A percentile compares a stretch with the other conserved stretches of the same genome.
phyloP scores from a whole-genome alignment of 2,329 filamentous ascomycete genomes.

The Teratosphaeria nubilosa region DNA sequence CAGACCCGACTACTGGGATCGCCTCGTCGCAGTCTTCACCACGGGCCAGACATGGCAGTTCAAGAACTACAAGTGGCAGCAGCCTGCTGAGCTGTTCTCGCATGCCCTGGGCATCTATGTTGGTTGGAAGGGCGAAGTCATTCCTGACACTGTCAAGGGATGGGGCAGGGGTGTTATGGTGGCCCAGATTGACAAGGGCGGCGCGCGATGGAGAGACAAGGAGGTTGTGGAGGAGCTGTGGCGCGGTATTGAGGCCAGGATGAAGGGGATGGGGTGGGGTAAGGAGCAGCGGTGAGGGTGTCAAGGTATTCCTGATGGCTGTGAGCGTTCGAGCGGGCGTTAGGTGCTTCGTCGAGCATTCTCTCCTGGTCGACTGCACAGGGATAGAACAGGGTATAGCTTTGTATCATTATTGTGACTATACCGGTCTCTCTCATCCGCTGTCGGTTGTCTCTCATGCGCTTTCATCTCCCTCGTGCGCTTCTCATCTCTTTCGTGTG shows the following conservation, averaged over 20 bases:
- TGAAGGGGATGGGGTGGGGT: conserved; percentile 76
- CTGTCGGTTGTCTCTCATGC: no score
- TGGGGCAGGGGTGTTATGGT: conserved; percentile 80
- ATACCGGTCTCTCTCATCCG: no score
- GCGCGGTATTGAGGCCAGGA: conserved; percentile 77
- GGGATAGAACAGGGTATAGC: background rate
- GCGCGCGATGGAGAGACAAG: conserved; percentile 68
- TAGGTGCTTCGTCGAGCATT: background rate
- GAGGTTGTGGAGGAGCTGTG: conserved; percentile 91
- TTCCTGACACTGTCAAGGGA: conserved; percentile 65
- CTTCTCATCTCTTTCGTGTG: no score
- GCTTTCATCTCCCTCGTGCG: no score
- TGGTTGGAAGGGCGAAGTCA: conserved; percentile 76
- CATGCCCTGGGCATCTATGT: conserved; percentile 82
- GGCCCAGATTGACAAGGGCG: conserved; percentile 64
- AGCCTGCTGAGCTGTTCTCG: conserved; percentile 77
- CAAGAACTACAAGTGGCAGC: conserved; percentile 94
- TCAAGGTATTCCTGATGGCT: background rate
- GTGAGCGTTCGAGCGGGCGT: background rate
- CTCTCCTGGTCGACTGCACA: background rate
- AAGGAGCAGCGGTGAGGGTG: conserved; percentile 39
- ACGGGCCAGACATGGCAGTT: conserved; percentile 98
- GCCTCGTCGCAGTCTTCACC: conserved; percentile 92
- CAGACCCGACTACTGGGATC: conserved; percentile 95
- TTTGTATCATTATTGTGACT: background rate